phyloP scores from a whole-genome alignment of 495 filamentous ascomycete species.

The Tuber magnatum region DNA sequence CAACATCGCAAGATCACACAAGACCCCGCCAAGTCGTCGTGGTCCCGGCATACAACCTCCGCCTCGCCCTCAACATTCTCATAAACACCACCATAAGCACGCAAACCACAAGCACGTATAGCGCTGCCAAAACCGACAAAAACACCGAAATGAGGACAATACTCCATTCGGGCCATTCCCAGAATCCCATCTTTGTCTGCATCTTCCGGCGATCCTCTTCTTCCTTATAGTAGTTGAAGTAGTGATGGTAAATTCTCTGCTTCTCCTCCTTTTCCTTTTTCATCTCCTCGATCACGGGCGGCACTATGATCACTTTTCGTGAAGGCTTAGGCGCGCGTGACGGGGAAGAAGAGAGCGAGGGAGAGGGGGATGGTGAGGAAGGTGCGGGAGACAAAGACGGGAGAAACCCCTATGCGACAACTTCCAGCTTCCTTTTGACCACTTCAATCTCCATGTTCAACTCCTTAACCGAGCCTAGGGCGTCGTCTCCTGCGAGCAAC shows the following conservation, averaged over 20 bases:
- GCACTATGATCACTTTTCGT: background rate
- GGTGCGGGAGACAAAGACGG: background rate
- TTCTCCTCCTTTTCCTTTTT: background rate
- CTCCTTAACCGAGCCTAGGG: slow-evolving; percentile 18
- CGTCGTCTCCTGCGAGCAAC: slow-evolving; percentile 24
- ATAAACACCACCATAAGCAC: background rate
- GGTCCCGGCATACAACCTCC: background rate
- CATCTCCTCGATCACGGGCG: background rate
- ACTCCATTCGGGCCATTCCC: background rate
- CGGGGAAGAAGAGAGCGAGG: background rate
- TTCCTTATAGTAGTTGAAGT: background rate
- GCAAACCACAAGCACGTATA: background rate
- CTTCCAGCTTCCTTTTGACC: slow-evolving; percentile 24
- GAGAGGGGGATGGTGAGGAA: background rate
- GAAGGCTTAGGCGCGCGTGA: background rate
- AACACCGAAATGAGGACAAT: background rate
- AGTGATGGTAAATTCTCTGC: background rate
- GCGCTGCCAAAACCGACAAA: background rate
- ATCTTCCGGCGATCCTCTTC: background rate
- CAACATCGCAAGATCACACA: background rate
- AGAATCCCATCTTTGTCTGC: background rate
- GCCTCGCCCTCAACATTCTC: background rate
- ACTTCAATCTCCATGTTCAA: slow-evolving; percentile 20
- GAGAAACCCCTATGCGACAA: slow-evolving; percentile 13
- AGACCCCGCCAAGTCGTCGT: background rate